phyloP scores from a whole-genome alignment of 1,284 basidiomycete species.

The Leccinum ponderosum region DNA sequence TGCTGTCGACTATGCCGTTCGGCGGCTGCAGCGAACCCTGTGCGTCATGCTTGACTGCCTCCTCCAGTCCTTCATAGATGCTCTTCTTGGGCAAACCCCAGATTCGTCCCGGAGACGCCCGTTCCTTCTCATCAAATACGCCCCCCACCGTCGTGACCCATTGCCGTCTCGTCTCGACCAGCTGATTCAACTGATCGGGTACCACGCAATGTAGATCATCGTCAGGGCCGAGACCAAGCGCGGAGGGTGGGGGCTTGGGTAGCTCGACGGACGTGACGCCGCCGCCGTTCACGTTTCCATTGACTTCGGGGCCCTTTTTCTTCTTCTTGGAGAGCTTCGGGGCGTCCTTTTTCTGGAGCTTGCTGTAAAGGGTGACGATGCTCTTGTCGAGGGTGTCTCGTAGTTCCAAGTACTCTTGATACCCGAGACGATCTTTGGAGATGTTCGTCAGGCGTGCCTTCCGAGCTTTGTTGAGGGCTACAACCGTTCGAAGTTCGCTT shows the following conservation, averaged over 20 bases:
- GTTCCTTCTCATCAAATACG: constrained; percentile 68
- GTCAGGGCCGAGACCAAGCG: constrained; percentile 65
- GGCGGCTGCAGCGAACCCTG: constrained; percentile 11
- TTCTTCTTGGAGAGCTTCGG: constrained; percentile 71
- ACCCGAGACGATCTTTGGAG: constrained; percentile 86
- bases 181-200: constrained; percentile 67
- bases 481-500: constrained; percentile 74
- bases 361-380: constrained; percentile 67
- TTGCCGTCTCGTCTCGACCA: constrained; percentile 68
- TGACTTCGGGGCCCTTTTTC: constrained; percentile 54
- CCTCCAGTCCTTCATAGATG: constrained; percentile 73
- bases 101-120: constrained; percentile 62
- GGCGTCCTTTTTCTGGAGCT: constrained; percentile 73
- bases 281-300: constrained; percentile 33
- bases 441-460: constrained; percentile 73
- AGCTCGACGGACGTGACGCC: constrained; percentile 31
- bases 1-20: constrained; percentile 15
- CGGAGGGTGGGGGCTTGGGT: constrained; percentile 58
- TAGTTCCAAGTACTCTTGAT: constrained; percentile 83
- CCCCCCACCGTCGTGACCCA: constrained; percentile 74
- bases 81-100: constrained; percentile 74
- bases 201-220: constrained; percentile 66
- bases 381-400: constrained; percentile 84
- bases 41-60: constrained; percentile 43
- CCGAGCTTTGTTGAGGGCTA: constrained; percentile 81